Evolutionary conservation across 169 alveolate species (phyloP).

Genomic region (Plasmodium malariae): DNA sequence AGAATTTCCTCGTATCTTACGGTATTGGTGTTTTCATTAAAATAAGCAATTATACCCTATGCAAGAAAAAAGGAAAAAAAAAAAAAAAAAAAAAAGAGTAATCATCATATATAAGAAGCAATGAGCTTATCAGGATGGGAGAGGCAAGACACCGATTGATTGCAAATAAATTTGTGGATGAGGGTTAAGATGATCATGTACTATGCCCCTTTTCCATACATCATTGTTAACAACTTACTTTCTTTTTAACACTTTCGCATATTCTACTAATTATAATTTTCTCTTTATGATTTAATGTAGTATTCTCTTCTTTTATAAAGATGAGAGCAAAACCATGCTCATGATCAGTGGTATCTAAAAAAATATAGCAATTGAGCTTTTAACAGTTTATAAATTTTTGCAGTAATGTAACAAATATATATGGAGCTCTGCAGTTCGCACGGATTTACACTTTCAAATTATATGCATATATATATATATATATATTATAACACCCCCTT

Average conservation of each 20-base stretch:
- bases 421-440: too few species aligned
- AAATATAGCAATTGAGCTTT: not conserved
- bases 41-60: constrained; percentile 72
- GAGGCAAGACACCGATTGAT: too few species aligned
- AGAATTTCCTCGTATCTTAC: constrained; percentile 49
- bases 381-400: too few species aligned
- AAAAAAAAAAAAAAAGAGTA: constrained; percentile 1
- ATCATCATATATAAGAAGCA: too few species aligned
- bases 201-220: too few species aligned
- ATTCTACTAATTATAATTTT: constrained; percentile 52
- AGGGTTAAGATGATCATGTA: too few species aligned
- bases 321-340: constrained; percentile 75
- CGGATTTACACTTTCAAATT: too few species aligned
- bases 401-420: too few species aligned
- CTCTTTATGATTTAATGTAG: constrained; percentile 52
- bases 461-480: too few species aligned
- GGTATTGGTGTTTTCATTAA: constrained; percentile 10
- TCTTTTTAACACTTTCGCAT: constrained; percentile 75
- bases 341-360: constrained; percentile 17
- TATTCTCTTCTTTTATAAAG: constrained; percentile 56
- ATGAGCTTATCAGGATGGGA: too few species aligned
- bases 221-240: constrained; percentile 33
- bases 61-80: not conserved
- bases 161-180: too few species aligned
- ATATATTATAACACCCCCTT: too few species aligned